Evolutionary conservation across 2,329 filamentous ascomycete species (phyloP), one percentile per base, ranked within the genome.

Genomic region (Botrytis porri): DNA sequence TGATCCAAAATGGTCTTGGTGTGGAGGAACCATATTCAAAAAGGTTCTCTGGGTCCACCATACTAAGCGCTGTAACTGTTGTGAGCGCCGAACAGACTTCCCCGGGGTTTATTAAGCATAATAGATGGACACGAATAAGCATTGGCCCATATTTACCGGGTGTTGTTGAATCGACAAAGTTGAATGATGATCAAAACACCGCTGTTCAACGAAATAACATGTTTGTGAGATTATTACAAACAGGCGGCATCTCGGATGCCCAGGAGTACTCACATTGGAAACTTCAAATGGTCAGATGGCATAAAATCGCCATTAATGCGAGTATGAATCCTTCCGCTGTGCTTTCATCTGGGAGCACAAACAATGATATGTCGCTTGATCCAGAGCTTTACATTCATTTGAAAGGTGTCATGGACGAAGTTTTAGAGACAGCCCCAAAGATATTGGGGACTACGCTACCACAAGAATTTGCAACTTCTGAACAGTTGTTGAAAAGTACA

Each of bases 251-350:
- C 75, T 86, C 86, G 73, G 91, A 93, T 80, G 89, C 90, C 8
- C 87, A 90, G 74, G 83, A 86, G 12, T 89, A 91, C 77, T 85
- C 88, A 64, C 89, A 92, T 80, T 83, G 89, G 45, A 90, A 89
- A 74, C 83, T 93, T 63, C 92, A 93, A 81, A 86, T 89, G 60
- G 87, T 93, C 29, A 85, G 91, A 37, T 93, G 91, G 91, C 91
- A 93, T 81, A 93, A 93, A 81, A 88, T 93, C 75, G 90, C 89
- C 77, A 93, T 93, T 84, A 93, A 93, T 81, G 89, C 90, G 0
- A 88, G 89, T 69, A 92, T 93, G 86, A 93, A 93, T 82, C 90
- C 91, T 0, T 90, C 88, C 0, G 89, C 90, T 2, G 90, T 93
- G 12, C 85, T 93, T 0, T 88, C 87, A 1, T 89, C 89, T 20